A percentile compares a stretch with the other conserved stretches of the same genome.
phyloP scores from a whole-genome alignment of 805 yeast genomes.

The Metschnikowia matae region DNA sequence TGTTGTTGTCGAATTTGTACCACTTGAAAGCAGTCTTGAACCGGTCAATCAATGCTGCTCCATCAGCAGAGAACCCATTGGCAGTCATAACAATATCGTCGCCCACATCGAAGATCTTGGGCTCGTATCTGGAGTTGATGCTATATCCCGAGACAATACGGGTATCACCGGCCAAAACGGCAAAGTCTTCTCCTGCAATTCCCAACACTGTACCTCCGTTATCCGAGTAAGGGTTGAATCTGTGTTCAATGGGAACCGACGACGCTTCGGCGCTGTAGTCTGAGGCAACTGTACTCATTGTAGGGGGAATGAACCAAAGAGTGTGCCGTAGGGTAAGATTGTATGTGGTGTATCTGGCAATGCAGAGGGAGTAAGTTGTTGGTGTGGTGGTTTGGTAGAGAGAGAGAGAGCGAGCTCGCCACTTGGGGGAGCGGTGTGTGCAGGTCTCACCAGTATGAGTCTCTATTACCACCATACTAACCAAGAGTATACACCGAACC shows the following conservation, averaged over 20 bases:
- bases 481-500: too few relatives aligned
- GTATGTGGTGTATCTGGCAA: neutral
- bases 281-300: slow-evolving; percentile 19
- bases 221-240: slow-evolving; percentile 89
- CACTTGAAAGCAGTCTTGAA: slow-evolving; percentile 71
- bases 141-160: slow-evolving; percentile 92
- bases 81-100: slow-evolving; percentile 86
- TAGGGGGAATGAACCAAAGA: neutral
- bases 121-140: slow-evolving; percentile 88
- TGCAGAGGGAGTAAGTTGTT: neutral
- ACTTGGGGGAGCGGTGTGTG: neutral
- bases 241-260: slow-evolving; percentile 75
- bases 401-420: slow-evolving; percentile 5
- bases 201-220: slow-evolving; percentile 97
- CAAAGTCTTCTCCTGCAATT: slow-evolving; percentile 96
- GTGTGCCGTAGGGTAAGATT: neutral
- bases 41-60: slow-evolving; percentile 73
- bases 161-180: slow-evolving; percentile 97
- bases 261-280: slow-evolving; percentile 15
- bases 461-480: neutral
- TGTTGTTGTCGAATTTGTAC: slow-evolving; percentile 85
- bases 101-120: slow-evolving; percentile 84
- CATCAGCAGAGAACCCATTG: slow-evolving; percentile 96
- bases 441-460: neutral
- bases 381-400: neutral